A percentile compares a stretch with the other conserved stretches of the same genome.
Conservation (phyloP, 306 rosid species). For the Glycine soja region DNA sequence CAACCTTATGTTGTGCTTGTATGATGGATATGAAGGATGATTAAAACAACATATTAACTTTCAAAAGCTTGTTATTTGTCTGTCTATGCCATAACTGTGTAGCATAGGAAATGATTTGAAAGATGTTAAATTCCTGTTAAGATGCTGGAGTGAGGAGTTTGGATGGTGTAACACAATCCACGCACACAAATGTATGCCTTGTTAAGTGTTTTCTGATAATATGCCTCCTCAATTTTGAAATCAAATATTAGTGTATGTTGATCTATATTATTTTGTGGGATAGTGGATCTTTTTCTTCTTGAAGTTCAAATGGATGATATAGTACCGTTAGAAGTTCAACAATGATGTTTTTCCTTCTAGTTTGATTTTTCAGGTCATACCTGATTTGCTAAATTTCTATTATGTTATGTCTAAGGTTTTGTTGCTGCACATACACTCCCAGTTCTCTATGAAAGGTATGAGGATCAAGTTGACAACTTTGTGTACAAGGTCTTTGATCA, state of each 20-base stretch:
- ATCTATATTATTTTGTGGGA: constrained; percentile 4
- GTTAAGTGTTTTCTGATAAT: not conserved
- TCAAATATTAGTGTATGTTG: not conserved
- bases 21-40: not conserved
- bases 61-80: not conserved
- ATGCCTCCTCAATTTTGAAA: not conserved
- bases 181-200: not conserved
- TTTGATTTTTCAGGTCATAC: not conserved
- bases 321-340: constrained; percentile 3
- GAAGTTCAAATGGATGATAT: constrained; percentile 19
- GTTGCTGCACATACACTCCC: constrained; percentile 92
- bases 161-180: not conserved
- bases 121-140: constrained; percentile 13
- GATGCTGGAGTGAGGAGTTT: not conserved
- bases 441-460: constrained; percentile 84
- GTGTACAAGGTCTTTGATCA: constrained; percentile 65
- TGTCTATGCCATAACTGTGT: not conserved
- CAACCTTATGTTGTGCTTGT: not conserved
- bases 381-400: constrained; percentile 33
- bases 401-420: constrained; percentile 61
- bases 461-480: constrained; percentile 76
- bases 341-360: not conserved
- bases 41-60: not conserved
- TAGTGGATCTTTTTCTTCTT: not conserved
- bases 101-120: not conserved